These are phyloP conservation scores for Mycena sp. DNA, from an alignment of 1,284 basidiomycete species.

Conservation along the genomic window DNA sequence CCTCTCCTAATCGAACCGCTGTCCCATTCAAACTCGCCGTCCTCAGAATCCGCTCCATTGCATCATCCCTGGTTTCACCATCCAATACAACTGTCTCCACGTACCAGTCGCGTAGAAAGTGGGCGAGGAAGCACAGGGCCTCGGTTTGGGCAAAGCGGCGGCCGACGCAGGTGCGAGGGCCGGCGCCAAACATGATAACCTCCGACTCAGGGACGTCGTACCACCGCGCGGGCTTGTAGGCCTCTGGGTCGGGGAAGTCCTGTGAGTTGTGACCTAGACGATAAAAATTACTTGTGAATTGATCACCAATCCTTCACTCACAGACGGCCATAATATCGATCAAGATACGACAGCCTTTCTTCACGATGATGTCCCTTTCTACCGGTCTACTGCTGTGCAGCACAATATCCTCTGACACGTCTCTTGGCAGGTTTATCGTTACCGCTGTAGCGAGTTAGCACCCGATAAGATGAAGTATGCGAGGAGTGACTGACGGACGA, in stretches of 20 bases:
- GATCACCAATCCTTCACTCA: not conserved
- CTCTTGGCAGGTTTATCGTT: conserved; percentile 29
- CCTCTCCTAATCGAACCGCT: conserved; percentile 25
- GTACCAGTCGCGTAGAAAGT: conserved; percentile 28
- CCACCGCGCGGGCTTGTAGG: conserved; percentile 28
- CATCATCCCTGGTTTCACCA: conserved; percentile 25
- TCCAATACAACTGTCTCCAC: conserved; percentile 21
- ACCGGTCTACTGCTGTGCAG: conserved; percentile 22
- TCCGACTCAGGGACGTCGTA: conserved; percentile 16
- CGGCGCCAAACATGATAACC: conserved; percentile 29
- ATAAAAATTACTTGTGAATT: not conserved
- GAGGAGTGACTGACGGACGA: conserved; percentile 21
- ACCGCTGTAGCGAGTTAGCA: conserved; percentile 11
- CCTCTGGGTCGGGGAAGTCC: conserved; percentile 29
- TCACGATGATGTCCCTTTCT: conserved; percentile 15
- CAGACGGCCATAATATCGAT: conserved; percentile 32
- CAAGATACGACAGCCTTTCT: conserved; percentile 23
- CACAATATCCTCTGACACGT: conserved; percentile 25
- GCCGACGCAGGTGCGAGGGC: conserved; percentile 18
- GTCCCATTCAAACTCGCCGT: conserved; percentile 27
- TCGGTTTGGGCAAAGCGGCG: conserved; percentile 29
- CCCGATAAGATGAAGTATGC: not conserved
- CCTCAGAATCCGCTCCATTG: conserved; percentile 13
- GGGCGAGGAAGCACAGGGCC: conserved; percentile 25
- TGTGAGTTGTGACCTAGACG: conserved; percentile 29